Conservation (phyloP, 257 asterid genomes). For the Knoxia roxburghii region DNA sequence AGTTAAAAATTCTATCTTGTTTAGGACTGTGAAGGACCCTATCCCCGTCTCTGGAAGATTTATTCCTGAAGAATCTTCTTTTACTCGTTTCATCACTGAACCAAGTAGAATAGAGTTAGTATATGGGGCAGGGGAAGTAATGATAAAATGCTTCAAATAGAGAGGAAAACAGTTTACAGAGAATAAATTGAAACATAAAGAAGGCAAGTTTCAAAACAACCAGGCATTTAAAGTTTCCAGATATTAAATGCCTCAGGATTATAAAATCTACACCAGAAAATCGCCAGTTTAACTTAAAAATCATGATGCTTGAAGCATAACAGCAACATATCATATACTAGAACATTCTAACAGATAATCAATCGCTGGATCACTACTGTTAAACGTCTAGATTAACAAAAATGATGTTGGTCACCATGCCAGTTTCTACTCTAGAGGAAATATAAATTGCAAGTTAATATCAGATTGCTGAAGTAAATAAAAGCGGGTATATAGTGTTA, state of each 20-base stretch:
- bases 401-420: background rate
- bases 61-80: constrained; percentile 50
- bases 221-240: background rate
- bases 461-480: background rate
- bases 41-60: constrained; percentile 57
- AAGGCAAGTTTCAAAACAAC: background rate
- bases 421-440: background rate
- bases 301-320: background rate
- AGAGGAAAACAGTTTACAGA: background rate
- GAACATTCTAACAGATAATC: background rate
- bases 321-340: background rate
- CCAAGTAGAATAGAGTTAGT: constrained; percentile 16
- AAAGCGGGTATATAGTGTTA: background rate
- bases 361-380: background rate
- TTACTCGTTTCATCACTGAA: constrained; percentile 68
- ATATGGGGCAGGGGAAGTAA: background rate
- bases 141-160: background rate
- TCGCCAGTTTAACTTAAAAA: background rate
- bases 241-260: background rate
- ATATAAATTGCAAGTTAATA: background rate
- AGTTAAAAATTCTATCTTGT: constrained; percentile 44
- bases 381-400: background rate
- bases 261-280: background rate
- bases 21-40: constrained; percentile 44
- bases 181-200: background rate